phyloP scores from a whole-genome alignment of 2,329 filamentous ascomycete genomes.

The Cordyceps javanica region DNA sequence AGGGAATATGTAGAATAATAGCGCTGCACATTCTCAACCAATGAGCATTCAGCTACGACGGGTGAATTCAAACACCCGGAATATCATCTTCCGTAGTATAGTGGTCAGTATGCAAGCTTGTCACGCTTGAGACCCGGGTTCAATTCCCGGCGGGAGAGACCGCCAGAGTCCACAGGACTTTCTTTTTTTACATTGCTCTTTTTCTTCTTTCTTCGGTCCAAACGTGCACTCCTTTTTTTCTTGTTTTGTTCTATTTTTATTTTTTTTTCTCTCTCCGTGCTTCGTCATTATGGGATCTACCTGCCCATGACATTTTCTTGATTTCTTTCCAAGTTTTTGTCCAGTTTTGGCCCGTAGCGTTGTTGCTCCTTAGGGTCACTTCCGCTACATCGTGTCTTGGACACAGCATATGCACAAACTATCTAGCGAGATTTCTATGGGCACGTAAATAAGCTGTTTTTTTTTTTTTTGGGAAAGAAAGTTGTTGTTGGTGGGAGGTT shows the following conservation, averaged over 20 bases:
- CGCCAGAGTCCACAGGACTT: slow-evolving; percentile 8
- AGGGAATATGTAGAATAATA: neutral
- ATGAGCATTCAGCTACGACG: slow-evolving; percentile 12
- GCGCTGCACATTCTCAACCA: neutral
- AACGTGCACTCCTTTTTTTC: no score
- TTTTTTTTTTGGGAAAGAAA: neutral
- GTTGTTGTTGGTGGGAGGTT: no score
- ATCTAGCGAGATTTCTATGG: no score
- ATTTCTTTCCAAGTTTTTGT: no score
- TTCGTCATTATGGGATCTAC: no score
- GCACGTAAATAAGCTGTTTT: neutral
- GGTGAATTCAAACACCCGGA: slow-evolving; percentile 3
- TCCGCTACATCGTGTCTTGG: no score
- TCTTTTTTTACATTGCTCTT: neutral
- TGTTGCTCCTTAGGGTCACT: neutral
- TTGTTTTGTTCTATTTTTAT: no score
- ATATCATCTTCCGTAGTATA: slow-evolving; percentile 9
- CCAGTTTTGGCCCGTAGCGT: neutral
- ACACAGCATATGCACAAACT: no score
- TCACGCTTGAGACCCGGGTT: slow-evolving; percentile 7
- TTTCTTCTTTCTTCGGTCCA: neutral
- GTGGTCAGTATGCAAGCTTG: slow-evolving; percentile 8
- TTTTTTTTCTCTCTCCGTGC: no score
- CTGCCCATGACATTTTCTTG: no score
- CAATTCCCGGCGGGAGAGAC: slow-evolving; percentile 9